Conservation (phyloP, 305 asterid genomes). For the Fraxinus nigra region DNA sequence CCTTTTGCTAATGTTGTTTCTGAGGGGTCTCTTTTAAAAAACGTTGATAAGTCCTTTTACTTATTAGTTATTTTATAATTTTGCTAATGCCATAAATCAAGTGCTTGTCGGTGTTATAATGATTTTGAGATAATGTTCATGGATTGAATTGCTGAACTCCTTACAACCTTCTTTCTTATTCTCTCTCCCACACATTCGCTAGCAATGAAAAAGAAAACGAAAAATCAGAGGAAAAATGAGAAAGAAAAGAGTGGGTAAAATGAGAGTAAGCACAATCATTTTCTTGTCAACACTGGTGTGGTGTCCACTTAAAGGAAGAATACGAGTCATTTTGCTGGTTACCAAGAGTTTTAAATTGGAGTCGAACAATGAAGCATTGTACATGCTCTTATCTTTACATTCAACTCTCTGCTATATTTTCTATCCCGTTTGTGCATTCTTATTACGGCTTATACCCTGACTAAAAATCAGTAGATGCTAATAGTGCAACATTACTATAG, state of each 20-base stretch:
- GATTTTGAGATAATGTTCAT: neutral
- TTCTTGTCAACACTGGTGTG: neutral
- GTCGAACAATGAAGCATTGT: neutral
- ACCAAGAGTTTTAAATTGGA: neutral
- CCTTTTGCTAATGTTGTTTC: neutral
- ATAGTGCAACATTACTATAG: neutral
- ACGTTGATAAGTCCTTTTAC: neutral
- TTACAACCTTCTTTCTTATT: neutral
- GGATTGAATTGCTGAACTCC: constrained; percentile 2
- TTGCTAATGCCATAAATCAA: neutral
- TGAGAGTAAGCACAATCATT: neutral
- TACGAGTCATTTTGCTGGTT: neutral
- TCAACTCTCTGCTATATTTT: neutral
- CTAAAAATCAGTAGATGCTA: neutral
- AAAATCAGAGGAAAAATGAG: neutral
- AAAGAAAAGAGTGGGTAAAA: neutral
- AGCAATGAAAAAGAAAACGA: neutral
- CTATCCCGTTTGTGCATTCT: neutral
- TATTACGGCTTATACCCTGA: neutral
- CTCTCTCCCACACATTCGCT: neutral
- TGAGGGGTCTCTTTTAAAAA: neutral
- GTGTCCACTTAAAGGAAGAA: neutral
- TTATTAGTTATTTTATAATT: constrained; percentile 10
- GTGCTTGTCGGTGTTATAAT: neutral
- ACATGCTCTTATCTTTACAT: neutral